phyloP scores from a whole-genome alignment of 2,329 filamentous ascomycete species.

The Trichoderma sp. region DNA sequence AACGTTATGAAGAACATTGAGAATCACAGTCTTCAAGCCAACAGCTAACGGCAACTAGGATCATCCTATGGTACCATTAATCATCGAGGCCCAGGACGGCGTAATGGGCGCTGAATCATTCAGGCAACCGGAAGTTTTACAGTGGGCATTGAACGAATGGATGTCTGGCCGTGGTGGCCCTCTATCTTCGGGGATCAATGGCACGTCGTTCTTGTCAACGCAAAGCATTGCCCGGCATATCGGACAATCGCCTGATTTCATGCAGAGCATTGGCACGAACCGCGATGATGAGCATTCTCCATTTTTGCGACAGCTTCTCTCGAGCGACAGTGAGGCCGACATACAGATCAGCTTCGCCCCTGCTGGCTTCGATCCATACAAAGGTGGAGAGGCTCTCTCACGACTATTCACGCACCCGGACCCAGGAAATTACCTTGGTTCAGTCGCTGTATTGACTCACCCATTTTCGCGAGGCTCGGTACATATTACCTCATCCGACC shows the following conservation, averaged over 20 bases:
- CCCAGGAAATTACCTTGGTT: not conserved
- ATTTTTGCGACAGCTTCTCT: not conserved
- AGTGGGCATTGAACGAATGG: conserved; percentile 30
- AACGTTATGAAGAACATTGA: not conserved
- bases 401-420: not conserved
- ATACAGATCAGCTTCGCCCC: not conserved
- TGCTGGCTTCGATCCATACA: not conserved
- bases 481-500: not conserved
- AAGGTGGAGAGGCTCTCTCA: not conserved
- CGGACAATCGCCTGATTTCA: not conserved
- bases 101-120: not conserved
- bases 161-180: conserved; percentile 41
- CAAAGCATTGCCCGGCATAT: not conserved
- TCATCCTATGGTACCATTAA: conserved; percentile 43
- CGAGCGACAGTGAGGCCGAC: not conserved
- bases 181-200: not conserved
- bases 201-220: not conserved
- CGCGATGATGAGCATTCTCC: not conserved
- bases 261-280: not conserved
- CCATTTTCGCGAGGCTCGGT: not conserved
- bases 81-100: conserved; percentile 40
- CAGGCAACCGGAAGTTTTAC: not conserved
- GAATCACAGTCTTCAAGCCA: not conserved
- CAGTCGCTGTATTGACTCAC: not conserved
- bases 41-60: conserved; percentile 24